Base-by-base conservation (phyloP, 805 yeast genomes). In the Brettanomyces sp. region DNA sequence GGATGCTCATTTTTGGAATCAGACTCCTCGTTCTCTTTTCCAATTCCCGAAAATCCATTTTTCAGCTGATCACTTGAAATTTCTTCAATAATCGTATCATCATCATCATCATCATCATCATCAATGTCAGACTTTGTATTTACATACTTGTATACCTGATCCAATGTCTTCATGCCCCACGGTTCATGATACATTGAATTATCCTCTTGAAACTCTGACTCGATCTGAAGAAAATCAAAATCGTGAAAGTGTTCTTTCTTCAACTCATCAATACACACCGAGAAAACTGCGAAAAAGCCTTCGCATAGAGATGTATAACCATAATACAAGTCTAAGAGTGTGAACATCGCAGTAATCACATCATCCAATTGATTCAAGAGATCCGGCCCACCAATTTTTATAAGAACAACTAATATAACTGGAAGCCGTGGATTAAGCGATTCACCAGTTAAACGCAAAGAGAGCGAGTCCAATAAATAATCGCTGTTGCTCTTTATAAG, bases 271-370 rank as follows among this genome's bases (percentile, higher is more conserved):
- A 80, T 66, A 4, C 86, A 61, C 24, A 78, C 80, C 45, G 75
- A 75, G 55, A 90, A 87, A 0, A 87, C 82, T 3, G 72, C 63
- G 50, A 89, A 85, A 48, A 87, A 81, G 1, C 87, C 86, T 47
- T 81, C 81, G 45, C 86, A 80, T 14, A 93, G 65, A 13, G 71
- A 68, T 2, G 80, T 67, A 60, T 91, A 91, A 0, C 91, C 95
- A 63, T 90, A 96, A 56, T 83, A 91, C 45, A 80, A 70, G 63
- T 91, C 98, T 43, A 91, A 69, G 34, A 90, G 65, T 18, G 81
- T 77, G 60, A 91, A 88, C 50, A 88, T 73, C 3, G 89, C 78
- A 9, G 49, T 45, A 18, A 91, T 67, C 1, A 91, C 70, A 60
- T 91, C 98, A 43, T 71, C 76, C 44, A 91, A 69, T 48, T 79